Evolutionary conservation across 345 rosid genomes (phyloP).

Genomic region (Populus ilicifolia): DNA sequence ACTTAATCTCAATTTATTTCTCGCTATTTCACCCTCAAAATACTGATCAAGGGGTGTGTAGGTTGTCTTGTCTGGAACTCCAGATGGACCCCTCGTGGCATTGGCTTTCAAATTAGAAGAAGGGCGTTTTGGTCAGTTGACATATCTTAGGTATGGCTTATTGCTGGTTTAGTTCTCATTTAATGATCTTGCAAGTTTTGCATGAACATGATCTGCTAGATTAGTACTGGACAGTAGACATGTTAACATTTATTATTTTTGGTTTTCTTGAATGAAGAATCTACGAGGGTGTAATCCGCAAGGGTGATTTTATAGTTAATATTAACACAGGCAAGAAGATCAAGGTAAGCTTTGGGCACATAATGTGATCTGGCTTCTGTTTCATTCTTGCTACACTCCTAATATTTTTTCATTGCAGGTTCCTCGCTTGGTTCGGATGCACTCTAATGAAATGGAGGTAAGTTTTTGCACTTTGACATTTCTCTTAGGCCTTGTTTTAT

Average conservation of each 20-base stretch:
- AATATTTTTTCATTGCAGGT: constrained; percentile 45
- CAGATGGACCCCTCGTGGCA: constrained; percentile 96
- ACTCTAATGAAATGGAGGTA: constrained; percentile 97
- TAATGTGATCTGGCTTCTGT: not conserved
- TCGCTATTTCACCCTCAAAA: not conserved
- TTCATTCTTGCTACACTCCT: constrained; percentile 6
- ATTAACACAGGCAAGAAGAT: constrained; percentile 91
- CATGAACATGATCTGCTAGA: not conserved
- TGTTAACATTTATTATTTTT: not conserved
- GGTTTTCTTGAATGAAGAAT: constrained; percentile 43
- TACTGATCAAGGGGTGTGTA: constrained; percentile 26
- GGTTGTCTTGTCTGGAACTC: constrained; percentile 75
- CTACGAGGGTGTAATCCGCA: constrained; percentile 89
- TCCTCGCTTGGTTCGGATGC: constrained; percentile 95
- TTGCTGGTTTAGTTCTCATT: not conserved
- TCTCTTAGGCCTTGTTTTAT: not conserved
- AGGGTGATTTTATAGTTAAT: constrained; percentile 86
- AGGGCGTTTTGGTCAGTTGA: constrained; percentile 94
- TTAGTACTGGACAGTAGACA: not conserved
- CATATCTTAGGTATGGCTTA: constrained; percentile 64
- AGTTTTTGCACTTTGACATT: constrained; percentile 10
- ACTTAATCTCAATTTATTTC: not conserved
- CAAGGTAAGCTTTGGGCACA: constrained; percentile 50
- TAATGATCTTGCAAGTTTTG: not conserved
- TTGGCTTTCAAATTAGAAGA: constrained; percentile 97